Percentiles rank a stretch among this genome's conserved stretches.
Evolutionary conservation across 2,329 filamentous ascomycete species (phyloP).

Genomic region (Pseudogymnoascus sp.): DNA sequence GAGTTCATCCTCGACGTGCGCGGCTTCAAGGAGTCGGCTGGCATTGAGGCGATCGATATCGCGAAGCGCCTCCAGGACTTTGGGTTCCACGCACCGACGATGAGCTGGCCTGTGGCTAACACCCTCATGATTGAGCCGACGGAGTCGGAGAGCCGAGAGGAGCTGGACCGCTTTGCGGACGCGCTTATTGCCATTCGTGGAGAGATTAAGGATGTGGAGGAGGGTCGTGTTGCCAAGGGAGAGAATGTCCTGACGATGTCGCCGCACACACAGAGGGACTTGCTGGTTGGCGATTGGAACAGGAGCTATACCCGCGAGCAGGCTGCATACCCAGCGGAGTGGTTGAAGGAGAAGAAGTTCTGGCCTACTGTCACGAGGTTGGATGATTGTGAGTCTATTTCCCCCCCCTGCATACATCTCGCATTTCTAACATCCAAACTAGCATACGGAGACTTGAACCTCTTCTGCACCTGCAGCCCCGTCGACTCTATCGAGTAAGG

Average conservation of each 20-base stretch:
- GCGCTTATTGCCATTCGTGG: conserved; percentile 77
- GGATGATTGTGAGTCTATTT: conserved; percentile 64
- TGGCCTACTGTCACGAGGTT: conserved; percentile 84
- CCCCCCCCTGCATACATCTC: conserved; percentile 17
- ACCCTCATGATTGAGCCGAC: conserved; percentile 98
- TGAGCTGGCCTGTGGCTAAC: conserved; percentile 92
- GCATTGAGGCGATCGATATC: conserved; percentile 86
- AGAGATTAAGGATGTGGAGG: conserved; percentile 78
- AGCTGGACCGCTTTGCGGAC: conserved; percentile 89
- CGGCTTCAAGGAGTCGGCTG: conserved; percentile 71
- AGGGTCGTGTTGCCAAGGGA: conserved; percentile 63
- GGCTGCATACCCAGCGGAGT: conserved; percentile 79
- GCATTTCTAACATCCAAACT: conserved; percentile 17
- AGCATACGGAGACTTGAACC: conserved; percentile 85
- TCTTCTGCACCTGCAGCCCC: conserved; percentile 90
- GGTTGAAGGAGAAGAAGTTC: conserved; percentile 91
- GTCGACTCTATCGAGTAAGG: conserved; percentile 44
- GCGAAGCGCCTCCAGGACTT: conserved; percentile 96
- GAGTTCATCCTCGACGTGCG: conserved; percentile 93
- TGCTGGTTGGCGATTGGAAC: conserved; percentile 70
- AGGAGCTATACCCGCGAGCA: conserved; percentile 72
- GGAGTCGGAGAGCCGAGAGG: conserved; percentile 83
- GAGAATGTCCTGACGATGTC: conserved; percentile 83
- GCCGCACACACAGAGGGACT: conserved; percentile 75
- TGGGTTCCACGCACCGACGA: conserved; percentile 93